Evolutionary conservation across 2,329 filamentous ascomycete species (phyloP).

Genomic region (Orbilia oligospora): DNA sequence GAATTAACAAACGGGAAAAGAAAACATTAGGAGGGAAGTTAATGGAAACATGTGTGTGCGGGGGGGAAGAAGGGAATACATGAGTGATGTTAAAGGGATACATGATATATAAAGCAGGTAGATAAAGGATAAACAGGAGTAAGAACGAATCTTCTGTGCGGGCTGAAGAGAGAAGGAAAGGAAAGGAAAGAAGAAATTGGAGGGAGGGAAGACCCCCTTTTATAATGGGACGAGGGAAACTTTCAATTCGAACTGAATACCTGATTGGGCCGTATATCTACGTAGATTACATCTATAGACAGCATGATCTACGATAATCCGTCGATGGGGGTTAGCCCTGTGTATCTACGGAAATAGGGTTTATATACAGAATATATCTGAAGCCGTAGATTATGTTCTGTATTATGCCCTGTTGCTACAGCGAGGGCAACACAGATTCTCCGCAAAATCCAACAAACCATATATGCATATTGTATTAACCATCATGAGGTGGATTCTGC

Average conservation of each 20-base stretch:
- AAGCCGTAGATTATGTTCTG: too few species aligned
- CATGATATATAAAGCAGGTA: neutral
- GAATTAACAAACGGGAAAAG: neutral
- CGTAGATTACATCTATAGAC: too few species aligned
- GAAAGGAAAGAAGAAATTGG: neutral
- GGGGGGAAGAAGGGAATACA: neutral
- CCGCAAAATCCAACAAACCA: constrained; percentile 16
- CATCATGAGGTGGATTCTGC: neutral
- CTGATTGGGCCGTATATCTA: too few species aligned
- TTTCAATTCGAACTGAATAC: neutral
- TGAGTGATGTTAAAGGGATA: neutral
- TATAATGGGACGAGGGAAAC: constrained; percentile 17
- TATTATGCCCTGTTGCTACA: too few species aligned
- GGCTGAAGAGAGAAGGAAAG: neutral
- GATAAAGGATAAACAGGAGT: neutral
- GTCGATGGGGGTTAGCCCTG: constrained; percentile 3
- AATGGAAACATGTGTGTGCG: too few species aligned
- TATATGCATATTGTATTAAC: neutral
- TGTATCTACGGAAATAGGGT: neutral
- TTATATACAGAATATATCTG: neutral
- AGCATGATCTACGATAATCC: constrained; percentile 3
- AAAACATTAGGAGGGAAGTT: neutral
- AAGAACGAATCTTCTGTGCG: neutral
- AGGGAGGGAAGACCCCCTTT: neutral
- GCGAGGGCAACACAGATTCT: constrained; percentile 1